Conservation (phyloP, 2,329 filamentous ascomycete species). For the Thyridium curvatum region DNA sequence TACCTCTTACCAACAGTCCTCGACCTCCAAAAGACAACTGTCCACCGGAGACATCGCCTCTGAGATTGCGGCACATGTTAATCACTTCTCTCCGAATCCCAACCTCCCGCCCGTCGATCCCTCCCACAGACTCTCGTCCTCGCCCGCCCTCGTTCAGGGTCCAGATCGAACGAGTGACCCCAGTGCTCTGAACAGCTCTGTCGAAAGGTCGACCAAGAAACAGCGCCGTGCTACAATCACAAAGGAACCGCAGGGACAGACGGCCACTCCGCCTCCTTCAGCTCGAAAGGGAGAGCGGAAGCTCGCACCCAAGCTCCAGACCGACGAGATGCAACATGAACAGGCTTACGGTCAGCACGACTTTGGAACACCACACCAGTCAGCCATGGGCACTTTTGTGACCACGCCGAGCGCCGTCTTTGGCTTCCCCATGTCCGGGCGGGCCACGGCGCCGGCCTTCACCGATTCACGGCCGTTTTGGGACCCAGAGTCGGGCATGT, state of each 20-base stretch:
- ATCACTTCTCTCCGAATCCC: slow-evolving; percentile 49
- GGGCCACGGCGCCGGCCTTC: slow-evolving; percentile 40
- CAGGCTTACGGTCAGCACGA: slow-evolving; percentile 46
- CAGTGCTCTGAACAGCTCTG: slow-evolving; percentile 4
- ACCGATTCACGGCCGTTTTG: slow-evolving; percentile 42
- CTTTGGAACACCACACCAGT: slow-evolving; percentile 40
- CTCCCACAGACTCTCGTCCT: slow-evolving; percentile 51
- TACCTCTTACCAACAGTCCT: slow-evolving; percentile 23
- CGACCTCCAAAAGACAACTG: slow-evolving; percentile 38
- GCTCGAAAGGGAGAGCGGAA: slow-evolving; percentile 48
- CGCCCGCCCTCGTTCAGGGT: slow-evolving; percentile 34
- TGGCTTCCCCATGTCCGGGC: slow-evolving; percentile 53
- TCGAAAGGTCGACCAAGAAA: slow-evolving; percentile 36
- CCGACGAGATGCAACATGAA: slow-evolving; percentile 50
- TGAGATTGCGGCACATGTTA: slow-evolving; percentile 55
- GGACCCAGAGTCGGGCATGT: slow-evolving; percentile 42
- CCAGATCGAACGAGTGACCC: too few relatives aligned
- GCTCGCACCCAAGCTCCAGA: slow-evolving; percentile 42
- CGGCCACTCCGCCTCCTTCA: slow-evolving; percentile 54
- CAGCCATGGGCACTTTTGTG: slow-evolving; percentile 39
- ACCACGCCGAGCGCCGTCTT: slow-evolving; percentile 49
- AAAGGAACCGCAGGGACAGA: slow-evolving; percentile 38
- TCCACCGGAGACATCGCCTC: slow-evolving; percentile 41
- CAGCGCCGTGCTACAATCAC: slow-evolving; percentile 31
- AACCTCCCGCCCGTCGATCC: slow-evolving; percentile 52